Evolutionary conservation across 768 basidiomycete species (phyloP).

Genomic region (Candolleomyces aberdarensis): DNA sequence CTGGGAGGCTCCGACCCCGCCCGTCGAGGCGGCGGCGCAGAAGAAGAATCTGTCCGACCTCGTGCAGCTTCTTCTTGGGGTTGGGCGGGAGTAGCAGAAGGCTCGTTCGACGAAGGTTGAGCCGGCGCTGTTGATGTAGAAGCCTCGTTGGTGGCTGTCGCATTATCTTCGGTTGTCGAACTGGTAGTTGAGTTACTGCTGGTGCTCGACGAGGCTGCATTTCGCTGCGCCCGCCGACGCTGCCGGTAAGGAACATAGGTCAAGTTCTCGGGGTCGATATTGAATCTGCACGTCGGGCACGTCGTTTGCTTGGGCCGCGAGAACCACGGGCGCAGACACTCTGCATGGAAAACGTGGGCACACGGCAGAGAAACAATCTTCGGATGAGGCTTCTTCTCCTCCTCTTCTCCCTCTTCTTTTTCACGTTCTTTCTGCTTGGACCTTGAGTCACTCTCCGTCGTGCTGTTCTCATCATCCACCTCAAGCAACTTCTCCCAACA

Average conservation of each 20-base stretch:
- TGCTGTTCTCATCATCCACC: slow-evolving; percentile 21
- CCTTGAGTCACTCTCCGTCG: neutral
- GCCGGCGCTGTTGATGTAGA: no score
- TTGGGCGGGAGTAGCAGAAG: neutral
- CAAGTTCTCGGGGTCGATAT: slow-evolving; percentile 76
- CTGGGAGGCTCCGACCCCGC: slow-evolving; percentile 8
- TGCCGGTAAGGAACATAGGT: slow-evolving; percentile 40
- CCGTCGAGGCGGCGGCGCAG: neutral
- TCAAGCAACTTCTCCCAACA: slow-evolving; percentile 25
- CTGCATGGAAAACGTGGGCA: slow-evolving; percentile 77
- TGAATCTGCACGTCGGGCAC: slow-evolving; percentile 81
- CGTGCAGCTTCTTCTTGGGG: neutral
- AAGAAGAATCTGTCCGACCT: neutral
- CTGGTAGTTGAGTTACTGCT: neutral
- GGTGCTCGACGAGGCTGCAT: neutral
- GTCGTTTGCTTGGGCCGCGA: slow-evolving; percentile 75
- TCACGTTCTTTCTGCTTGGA: slow-evolving; percentile 7
- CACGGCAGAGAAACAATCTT: slow-evolving; percentile 73
- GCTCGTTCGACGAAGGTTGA: no score
- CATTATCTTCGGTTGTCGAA: neutral
- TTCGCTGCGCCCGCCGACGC: neutral
- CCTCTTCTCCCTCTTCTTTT: slow-evolving; percentile 4
- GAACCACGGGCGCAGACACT: slow-evolving; percentile 82
- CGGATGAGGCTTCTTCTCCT: slow-evolving; percentile 19
- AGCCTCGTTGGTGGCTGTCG: no score